These are phyloP conservation scores for Wickerhamiella infanticola DNA, from an alignment of 1,139 yeast genomes.

Conservation along the genomic window DNA sequence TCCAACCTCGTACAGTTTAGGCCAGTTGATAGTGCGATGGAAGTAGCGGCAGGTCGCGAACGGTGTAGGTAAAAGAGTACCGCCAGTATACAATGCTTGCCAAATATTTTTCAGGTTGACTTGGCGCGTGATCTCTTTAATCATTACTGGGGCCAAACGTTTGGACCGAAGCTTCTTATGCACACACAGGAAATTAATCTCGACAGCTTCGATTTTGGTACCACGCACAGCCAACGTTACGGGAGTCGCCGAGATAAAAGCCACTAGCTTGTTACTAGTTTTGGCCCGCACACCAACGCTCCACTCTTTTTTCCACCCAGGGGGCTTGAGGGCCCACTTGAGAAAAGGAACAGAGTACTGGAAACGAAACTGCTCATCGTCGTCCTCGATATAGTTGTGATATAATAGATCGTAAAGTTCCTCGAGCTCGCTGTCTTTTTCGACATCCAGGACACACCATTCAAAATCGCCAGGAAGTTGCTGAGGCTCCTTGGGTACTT, in stretches of 20 bases:
- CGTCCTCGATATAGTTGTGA: slow-evolving; percentile 89
- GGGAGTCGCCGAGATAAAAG: slow-evolving; percentile 87
- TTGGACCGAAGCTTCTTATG: slow-evolving; percentile 90
- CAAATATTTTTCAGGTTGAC: slow-evolving; percentile 73
- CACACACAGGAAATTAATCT: slow-evolving; percentile 83
- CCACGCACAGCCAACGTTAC: slow-evolving; percentile 49
- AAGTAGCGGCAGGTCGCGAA: slow-evolving; percentile 81
- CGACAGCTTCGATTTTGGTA: slow-evolving; percentile 50
- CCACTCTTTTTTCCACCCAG: slow-evolving; percentile 87
- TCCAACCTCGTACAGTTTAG: slow-evolving; percentile 76
- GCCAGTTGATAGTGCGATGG: slow-evolving; percentile 91
- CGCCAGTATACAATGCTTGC: slow-evolving; percentile 96
- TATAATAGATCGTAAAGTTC: slow-evolving; percentile 69
- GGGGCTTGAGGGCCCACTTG: slow-evolving; percentile 88
- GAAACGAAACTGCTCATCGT: slow-evolving; percentile 82
- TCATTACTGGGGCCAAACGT: slow-evolving; percentile 83
- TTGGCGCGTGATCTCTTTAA: slow-evolving; percentile 86
- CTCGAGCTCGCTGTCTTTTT: slow-evolving; percentile 38
- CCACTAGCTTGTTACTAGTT: slow-evolving; percentile 61
- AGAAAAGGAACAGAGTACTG: slow-evolving; percentile 73
- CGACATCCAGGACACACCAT: slow-evolving; percentile 72
- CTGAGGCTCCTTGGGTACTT: slow-evolving; percentile 54
- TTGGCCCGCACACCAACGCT: slow-evolving; percentile 85
- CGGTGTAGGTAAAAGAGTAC: slow-evolving; percentile 82
- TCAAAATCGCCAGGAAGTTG: slow-evolving; percentile 67